phyloP scores from a whole-genome alignment of 768 basidiomycete genomes.

The Tremella mesenterica region DNA sequence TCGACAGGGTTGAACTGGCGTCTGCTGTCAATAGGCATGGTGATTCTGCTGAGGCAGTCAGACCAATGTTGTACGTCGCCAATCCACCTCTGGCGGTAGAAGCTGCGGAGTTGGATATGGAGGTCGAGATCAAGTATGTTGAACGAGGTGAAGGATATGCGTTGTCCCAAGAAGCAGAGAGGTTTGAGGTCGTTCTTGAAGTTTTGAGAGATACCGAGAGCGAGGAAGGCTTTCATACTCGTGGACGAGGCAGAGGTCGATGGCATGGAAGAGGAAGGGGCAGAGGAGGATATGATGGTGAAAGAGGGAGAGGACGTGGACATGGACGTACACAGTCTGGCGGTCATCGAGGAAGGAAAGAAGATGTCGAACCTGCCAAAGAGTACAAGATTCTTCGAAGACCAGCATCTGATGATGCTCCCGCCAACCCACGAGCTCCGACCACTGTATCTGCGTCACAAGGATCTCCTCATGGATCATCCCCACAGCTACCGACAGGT shows the following conservation, averaged over 20 bases:
- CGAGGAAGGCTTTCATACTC: constrained; percentile 11
- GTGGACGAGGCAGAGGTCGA: constrained; percentile 4
- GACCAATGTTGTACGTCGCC: constrained; percentile 10
- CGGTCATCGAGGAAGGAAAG: not conserved
- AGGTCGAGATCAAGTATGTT: constrained; percentile 11
- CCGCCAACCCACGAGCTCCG: not conserved
- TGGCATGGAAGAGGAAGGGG: constrained; percentile 15
- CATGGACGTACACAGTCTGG: constrained; percentile 1
- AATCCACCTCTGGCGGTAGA: constrained; percentile 14
- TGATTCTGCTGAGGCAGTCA: not conserved
- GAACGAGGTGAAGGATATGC: constrained; percentile 30
- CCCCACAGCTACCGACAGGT: not conserved
- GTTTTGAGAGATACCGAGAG: constrained; percentile 34
- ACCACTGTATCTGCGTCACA: not conserved
- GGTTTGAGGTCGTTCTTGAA: constrained; percentile 29
- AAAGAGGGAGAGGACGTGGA: constrained; percentile 3
- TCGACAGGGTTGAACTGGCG: constrained; percentile 5
- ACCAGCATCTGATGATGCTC: not conserved
- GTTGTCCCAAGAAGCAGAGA: constrained; percentile 30
- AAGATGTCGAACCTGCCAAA: not conserved
- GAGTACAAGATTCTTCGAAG: not conserved
- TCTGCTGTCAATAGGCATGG: not conserved
- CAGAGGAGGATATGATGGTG: not conserved
- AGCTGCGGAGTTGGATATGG: constrained; percentile 4
- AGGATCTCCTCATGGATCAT: not conserved